Percentiles rank a stretch among this genome's conserved stretches.
Conservation (phyloP, 441 rosid genomes). For the Adansonia grandidieri region DNA sequence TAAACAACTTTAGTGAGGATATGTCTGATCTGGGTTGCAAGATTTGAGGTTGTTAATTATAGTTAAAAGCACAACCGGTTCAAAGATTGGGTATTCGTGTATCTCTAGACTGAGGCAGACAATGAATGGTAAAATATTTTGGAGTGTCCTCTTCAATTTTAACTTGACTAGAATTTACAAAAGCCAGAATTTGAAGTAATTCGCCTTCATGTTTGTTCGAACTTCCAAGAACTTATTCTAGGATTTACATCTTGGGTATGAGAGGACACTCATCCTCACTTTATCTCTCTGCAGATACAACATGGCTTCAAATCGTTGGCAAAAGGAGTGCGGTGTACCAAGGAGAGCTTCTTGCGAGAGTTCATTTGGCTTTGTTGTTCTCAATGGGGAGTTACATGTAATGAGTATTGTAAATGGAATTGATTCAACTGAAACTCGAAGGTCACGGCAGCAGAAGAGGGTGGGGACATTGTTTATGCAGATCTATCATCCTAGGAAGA, state of each 20-base stretch:
- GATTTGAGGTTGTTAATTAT: slow-evolving; percentile 2
- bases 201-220: background rate
- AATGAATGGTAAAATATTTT: background rate
- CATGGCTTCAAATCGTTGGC: slow-evolving; percentile 61
- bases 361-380: slow-evolving; percentile 59
- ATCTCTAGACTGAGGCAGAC: background rate
- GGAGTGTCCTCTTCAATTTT: background rate
- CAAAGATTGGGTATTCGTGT: background rate
- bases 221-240: background rate
- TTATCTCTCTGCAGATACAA: slow-evolving; percentile 52
- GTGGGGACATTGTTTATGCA: slow-evolving; percentile 62
- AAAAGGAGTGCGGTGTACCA: slow-evolving; percentile 64
- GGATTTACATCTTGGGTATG: background rate
- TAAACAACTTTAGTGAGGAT: background rate
- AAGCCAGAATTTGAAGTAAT: background rate
- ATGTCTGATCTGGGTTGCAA: background rate
- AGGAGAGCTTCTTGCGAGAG: slow-evolving; percentile 48
- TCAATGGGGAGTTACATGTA: slow-evolving; percentile 72
- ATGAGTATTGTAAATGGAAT: slow-evolving; percentile 53
- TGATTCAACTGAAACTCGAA: slow-evolving; percentile 50
- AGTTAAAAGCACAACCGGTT: background rate
- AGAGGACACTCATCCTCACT: background rate
- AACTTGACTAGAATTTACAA: background rate
- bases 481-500: slow-evolving; percentile 69
- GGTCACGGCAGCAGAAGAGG: slow-evolving; percentile 54